Base-by-base conservation (phyloP, 169 alveolate species). In the Hepatocystis sp. region DNA sequence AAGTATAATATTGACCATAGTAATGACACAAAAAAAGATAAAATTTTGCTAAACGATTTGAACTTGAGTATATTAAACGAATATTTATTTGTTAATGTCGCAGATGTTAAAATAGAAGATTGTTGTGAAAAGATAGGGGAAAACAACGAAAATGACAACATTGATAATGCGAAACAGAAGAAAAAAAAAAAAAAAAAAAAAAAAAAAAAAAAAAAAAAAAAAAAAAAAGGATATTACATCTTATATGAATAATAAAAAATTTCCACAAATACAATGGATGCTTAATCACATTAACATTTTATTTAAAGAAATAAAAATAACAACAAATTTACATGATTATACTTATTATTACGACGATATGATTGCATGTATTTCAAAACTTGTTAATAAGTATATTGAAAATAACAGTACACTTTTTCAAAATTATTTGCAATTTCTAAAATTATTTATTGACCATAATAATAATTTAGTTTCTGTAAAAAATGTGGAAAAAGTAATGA, bases 231-330 rank as follows among this genome's bases (percentile, higher is more conserved):
- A 71, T 51, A 71, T 71, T 42, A 34, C 11, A 11, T 71, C 71
- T 30, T 71, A 71, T 28, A 71, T 71, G 86, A 71, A 44, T 25
- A 58, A 71, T 56, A 71, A 71, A 51, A 71, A 71, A 51, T 28
- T 71, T 34, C 86, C 86, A 28, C 86, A 71, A 46, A 44, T 71
- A 71, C 58, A 71, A 13, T 71, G 86, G 86, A 71, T 71, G 86
- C 25, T 71, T 56, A 71, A 71, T 56, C 86, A 71, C 53, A 58
- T 71, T 56, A 28, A 71, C 40, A 39, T 44, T 15, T 17, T 71
- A n/a, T 42, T 71, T n/a, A 51, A 58, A 30, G 67, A 52, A 21
- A 71, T 71, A 58, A 52, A 71, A 23, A 58, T n/a, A n/a, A n/a
- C 55, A 15, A 40, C 32, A 58, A 44, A 71, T 44, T 25, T 65